Evolutionary conservation across 345 rosid species (phyloP), one percentile per base, ranked within the genome.

Genomic region (Murraya paniculata): DNA sequence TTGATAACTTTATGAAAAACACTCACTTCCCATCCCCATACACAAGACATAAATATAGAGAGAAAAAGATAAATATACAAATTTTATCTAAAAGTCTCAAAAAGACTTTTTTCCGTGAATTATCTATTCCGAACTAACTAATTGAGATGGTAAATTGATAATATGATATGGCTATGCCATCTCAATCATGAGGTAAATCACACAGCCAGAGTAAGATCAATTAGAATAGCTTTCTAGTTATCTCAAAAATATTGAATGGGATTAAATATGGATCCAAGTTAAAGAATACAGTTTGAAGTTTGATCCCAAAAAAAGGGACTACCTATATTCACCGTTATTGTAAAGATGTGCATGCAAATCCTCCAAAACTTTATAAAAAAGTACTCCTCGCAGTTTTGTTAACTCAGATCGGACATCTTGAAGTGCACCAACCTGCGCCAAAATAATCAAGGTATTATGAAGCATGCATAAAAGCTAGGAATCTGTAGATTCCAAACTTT

Each of bases 321-420:
- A 96, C 99, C 99, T 90, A 88, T 88, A 91, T 84, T 92, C 94
- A 81, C 99, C 99, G 88, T 88, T 93, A 82, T 96, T 96, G 85
- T 94, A 96, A 76, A 96, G 93, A 87, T 96, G 99, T 4, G 89
- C 88, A 87, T 94, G 98, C 91, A 96, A 87, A 82, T 96, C 99
- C 87, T 96, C 99, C 85, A 96, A 82, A 81, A 96, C 79, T 86
- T 91, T 91, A 80, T 86, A 94, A 85, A 96, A 96, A 48, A 94
- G 83, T 74, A 87, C 88, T 80, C 98, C 98, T 55, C 94, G 88
- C 88, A 96, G 82, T 86, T 96, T 94, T 77, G 91, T 82, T 80
- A 96, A 85, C 90, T 94, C 99, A 82, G 98, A 92, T 85, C 98
- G 88, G 69, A 96, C 91, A 84, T 96, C 99, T 93, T 94, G 99